Evolutionary conservation across 768 basidiomycete species (phyloP).

Genomic region (Auricularia sp.): DNA sequence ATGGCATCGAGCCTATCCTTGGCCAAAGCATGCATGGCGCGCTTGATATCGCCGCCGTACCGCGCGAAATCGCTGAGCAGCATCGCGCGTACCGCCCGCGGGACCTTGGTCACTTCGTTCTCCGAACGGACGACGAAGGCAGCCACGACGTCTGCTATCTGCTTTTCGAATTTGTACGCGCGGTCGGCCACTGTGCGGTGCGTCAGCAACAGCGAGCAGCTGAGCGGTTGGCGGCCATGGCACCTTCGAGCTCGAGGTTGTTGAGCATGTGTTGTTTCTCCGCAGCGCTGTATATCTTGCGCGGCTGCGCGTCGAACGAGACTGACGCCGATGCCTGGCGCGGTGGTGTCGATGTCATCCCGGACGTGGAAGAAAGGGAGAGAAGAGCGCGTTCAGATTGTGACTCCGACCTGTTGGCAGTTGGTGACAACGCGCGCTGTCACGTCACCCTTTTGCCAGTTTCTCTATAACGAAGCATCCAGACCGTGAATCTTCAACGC

Average conservation of each 20-base stretch:
- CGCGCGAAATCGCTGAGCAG: not conserved
- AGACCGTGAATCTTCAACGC: too few species aligned
- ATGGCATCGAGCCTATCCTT: not conserved
- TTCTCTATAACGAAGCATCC: too few species aligned
- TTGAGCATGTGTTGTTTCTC: slow-evolving; percentile 67
- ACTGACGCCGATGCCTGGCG: not conserved
- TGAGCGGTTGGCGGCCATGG: slow-evolving; percentile 2
- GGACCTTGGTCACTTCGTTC: not conserved
- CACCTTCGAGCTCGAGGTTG: slow-evolving; percentile 77
- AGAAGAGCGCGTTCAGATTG: not conserved
- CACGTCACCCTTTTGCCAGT: not conserved
- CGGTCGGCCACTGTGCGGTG: not conserved
- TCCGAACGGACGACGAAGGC: not conserved
- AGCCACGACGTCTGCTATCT: not conserved
- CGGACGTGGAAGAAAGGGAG: not conserved
- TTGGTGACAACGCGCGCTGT: not conserved
- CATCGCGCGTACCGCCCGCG: not conserved
- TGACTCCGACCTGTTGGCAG: not conserved
- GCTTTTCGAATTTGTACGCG: not conserved
- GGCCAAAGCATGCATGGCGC: not conserved
- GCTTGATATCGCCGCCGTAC: not conserved
- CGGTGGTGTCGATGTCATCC: not conserved
- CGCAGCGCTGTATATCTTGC: slow-evolving; percentile 41
- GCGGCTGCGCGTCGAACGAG: not conserved
- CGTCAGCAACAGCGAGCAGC: not conserved